Evolutionary conservation across 306 rosid species (phyloP).

Genomic region (Cajanus cajan): DNA sequence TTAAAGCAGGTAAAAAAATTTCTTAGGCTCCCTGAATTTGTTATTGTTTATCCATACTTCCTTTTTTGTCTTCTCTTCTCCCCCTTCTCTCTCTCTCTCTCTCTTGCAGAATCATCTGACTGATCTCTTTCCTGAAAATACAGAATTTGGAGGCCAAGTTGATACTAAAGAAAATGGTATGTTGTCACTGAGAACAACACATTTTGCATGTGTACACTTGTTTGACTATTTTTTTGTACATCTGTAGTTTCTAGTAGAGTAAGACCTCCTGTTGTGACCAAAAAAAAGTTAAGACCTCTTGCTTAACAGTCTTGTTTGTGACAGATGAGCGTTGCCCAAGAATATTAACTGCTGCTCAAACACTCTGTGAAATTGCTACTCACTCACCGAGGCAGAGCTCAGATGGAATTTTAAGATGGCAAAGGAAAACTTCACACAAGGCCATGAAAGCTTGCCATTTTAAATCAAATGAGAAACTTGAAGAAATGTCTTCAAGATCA

Average conservation of each 20-base stretch:
- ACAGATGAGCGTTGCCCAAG: slow-evolving; percentile 66
- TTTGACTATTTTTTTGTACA: slow-evolving; percentile 21
- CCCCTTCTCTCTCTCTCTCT: neutral
- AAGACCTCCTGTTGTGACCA: slow-evolving; percentile 2
- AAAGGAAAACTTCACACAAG: slow-evolving; percentile 77
- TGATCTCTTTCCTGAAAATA: slow-evolving; percentile 44
- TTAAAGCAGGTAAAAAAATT: slow-evolving; percentile 50
- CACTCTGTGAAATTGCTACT: slow-evolving; percentile 67
- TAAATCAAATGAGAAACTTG: slow-evolving; percentile 58
- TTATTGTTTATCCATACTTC: neutral
- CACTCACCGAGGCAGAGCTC: slow-evolving; percentile 40
- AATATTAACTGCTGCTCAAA: slow-evolving; percentile 70
- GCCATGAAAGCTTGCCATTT: slow-evolving; percentile 62
- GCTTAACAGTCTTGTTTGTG: slow-evolving; percentile 35
- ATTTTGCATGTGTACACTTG: slow-evolving; percentile 17
- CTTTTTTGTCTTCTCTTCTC: neutral
- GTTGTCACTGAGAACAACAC: slow-evolving; percentile 13
- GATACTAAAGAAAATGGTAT: slow-evolving; percentile 43
- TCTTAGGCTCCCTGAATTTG: slow-evolving; percentile 6
- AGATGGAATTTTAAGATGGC: slow-evolving; percentile 68
- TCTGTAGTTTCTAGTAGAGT: slow-evolving; percentile 1
- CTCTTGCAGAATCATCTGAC: slow-evolving; percentile 10
- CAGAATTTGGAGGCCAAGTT: slow-evolving; percentile 57
- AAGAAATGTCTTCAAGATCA: slow-evolving; percentile 43
- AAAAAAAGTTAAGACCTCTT: neutral